Evolutionary conservation across 345 rosid species (phyloP).

Genomic region (Ceriops zippeliana): DNA sequence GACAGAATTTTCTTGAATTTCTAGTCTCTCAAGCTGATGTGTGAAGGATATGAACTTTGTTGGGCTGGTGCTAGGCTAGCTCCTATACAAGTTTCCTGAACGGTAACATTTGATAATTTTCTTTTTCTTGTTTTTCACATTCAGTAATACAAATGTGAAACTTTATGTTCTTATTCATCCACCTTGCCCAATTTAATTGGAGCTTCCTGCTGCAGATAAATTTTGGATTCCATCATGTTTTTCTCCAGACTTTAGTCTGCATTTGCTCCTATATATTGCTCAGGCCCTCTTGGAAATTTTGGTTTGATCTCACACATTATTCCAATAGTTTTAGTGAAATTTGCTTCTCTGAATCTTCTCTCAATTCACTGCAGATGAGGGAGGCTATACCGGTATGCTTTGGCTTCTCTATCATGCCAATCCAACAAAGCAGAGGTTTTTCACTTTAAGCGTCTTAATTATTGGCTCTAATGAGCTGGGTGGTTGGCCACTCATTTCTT

Average conservation of each 20-base stretch:
- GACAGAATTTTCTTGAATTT: too few species aligned
- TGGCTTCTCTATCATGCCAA: slow-evolving; percentile 74
- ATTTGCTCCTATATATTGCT: background rate
- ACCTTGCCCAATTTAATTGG: too few species aligned
- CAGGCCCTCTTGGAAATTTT: background rate
- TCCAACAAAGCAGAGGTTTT: slow-evolving; percentile 75
- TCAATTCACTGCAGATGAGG: slow-evolving; percentile 47
- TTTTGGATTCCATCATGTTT: too few species aligned
- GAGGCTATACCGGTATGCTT: slow-evolving; percentile 76
- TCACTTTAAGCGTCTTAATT: slow-evolving; percentile 33
- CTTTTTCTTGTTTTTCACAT: too few species aligned
- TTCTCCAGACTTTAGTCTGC: background rate
- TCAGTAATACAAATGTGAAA: too few species aligned
- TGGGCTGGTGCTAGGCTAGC: too few species aligned
- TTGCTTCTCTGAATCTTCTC: slow-evolving; percentile 20
- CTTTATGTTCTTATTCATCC: too few species aligned
- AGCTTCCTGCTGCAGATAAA: too few species aligned
- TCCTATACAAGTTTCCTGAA: too few species aligned
- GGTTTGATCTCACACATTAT: background rate
- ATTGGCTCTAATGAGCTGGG: background rate
- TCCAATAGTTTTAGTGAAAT: background rate
- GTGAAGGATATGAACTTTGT: too few species aligned
- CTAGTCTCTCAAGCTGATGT: too few species aligned
- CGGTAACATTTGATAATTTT: too few species aligned
- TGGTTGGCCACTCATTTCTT: slow-evolving; percentile 1